Conservation (phyloP, 495 filamentous ascomycete species). For the Penicillium fimorum region DNA sequence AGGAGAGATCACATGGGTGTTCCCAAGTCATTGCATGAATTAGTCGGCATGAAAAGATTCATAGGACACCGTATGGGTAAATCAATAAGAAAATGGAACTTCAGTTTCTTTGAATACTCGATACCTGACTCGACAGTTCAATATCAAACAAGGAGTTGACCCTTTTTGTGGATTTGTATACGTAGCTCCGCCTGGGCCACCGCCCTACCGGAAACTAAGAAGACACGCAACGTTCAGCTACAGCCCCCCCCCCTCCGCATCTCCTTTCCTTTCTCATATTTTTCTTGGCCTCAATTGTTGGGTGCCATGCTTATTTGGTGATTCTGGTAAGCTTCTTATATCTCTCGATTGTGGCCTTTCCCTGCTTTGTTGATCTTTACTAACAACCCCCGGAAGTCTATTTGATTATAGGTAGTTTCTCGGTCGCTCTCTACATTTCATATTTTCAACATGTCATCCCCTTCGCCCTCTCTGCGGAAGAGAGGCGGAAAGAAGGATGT, state of each 20-base stretch:
- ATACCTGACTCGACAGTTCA: background rate
- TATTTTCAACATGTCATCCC: slow-evolving; percentile 37
- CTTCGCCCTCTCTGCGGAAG: slow-evolving; percentile 50
- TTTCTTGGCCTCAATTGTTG: slow-evolving; percentile 17
- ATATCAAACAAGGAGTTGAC: slow-evolving; percentile 5
- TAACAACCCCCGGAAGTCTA: slow-evolving; percentile 28
- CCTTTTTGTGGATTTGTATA: slow-evolving; percentile 8
- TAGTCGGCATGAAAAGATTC: background rate
- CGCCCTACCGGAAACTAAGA: slow-evolving; percentile 13
- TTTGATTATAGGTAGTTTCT: slow-evolving; percentile 38
- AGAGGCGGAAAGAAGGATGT: slow-evolving; percentile 50
- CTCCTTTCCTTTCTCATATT: slow-evolving; percentile 16
- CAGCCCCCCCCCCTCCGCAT: slow-evolving; percentile 4
- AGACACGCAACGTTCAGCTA: slow-evolving; percentile 16
- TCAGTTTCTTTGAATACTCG: background rate
- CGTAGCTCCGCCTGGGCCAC: slow-evolving; percentile 14
- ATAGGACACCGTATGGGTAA: background rate
- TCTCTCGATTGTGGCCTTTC: background rate
- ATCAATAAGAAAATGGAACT: background rate
- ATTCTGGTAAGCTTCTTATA: slow-evolving; percentile 21
- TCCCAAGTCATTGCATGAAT: background rate
- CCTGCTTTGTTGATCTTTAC: background rate
- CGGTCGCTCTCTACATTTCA: slow-evolving; percentile 34
- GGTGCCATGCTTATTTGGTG: slow-evolving; percentile 33
- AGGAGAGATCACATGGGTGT: background rate